These are phyloP conservation scores for Moesziomyces aphidis DNA, from an alignment of 1,284 basidiomycete species.

Conservation along the genomic window DNA sequence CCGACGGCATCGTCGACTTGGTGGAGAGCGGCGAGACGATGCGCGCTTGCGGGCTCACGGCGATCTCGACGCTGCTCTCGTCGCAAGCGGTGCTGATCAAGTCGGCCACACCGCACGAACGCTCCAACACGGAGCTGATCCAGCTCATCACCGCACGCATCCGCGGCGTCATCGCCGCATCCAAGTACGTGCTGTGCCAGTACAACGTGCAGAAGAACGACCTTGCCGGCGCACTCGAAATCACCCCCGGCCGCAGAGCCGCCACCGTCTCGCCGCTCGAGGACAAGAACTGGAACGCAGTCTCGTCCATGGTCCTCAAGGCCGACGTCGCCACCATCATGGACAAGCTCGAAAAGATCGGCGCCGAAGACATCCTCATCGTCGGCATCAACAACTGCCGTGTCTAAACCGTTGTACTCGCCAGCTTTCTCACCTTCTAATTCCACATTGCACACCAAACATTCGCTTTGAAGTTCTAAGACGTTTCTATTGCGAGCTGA, in stretches of 20 bases:
- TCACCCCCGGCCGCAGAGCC: slow-evolving; percentile 91
- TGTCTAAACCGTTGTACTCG: slow-evolving; percentile 73
- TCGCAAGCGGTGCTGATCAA: slow-evolving; percentile 96
- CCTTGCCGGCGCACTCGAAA: slow-evolving; percentile 75
- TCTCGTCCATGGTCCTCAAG: slow-evolving; percentile 92
- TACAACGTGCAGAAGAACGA: slow-evolving; percentile 84
- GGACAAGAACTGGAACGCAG: slow-evolving; percentile 84
- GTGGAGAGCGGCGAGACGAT: slow-evolving; percentile 97
- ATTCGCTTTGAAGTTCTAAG: background rate
- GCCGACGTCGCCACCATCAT: slow-evolving; percentile 85
- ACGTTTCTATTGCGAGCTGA: background rate
- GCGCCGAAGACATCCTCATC: slow-evolving; percentile 90
- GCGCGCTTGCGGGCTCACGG: slow-evolving; percentile 94
- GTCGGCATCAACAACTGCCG: slow-evolving; percentile 93
- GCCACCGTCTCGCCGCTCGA: slow-evolving; percentile 91
- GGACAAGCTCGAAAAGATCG: slow-evolving; percentile 84
- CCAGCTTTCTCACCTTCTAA: background rate
- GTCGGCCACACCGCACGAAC: slow-evolving; percentile 76
- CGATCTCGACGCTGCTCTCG: slow-evolving; percentile 81
- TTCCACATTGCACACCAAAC: background rate
- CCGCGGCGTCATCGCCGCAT: slow-evolving; percentile 90
- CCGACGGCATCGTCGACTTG: slow-evolving; percentile 82
- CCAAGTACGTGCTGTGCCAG: slow-evolving; percentile 86
- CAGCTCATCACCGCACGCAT: slow-evolving; percentile 86
- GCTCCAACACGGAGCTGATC: slow-evolving; percentile 76